Base-by-base conservation (phyloP, 148 eudicot genomes). In the Hydrangea macrophylla region DNA sequence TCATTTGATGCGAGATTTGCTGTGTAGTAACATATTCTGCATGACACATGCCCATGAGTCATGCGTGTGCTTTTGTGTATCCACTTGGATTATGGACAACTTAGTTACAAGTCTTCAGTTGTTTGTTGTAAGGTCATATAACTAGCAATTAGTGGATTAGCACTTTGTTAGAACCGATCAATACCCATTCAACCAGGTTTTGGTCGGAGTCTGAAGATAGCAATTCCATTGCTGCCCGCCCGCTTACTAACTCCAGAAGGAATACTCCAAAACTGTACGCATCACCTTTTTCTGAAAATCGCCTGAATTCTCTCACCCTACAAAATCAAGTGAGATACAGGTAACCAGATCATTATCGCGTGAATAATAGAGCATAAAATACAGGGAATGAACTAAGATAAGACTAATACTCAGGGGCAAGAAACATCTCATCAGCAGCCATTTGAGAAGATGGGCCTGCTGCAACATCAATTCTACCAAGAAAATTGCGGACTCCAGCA, bases 241-340 rank as follows among this genome's bases (percentile, higher is more conserved):
- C 96, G 63, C 89, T 79, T 40, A 90, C 84, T 75, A 93, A 78
- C 82, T 93, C 96, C 76, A 93, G 75, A 63, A 93, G 92, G 75
- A 93, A 93, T 66, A 90, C 82, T 37, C 95, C 95, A 62, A 86
- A 89, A 81, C 95, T 89, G 78, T 89, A 86, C 62, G 78, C 90
- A 70, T 93, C 98, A 57, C 98, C 90, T 73, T 81, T 88, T 71
- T 90, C 98, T 24, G 98, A 92, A 78, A 88, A 93, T 32, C 81
- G 89, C 69, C 84, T 76, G 80, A 93, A 90, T 71, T 93, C 98
- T 63, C 80, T 88, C 72, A 90, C 96, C 92, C 98, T 93, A 63
- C 66, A 79, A 5, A 36, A 65, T 60, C 20, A 37, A 67, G 62
- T 33, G 35, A 23, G 26, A 48, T 50, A 35, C n/a, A 23, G 23